Base-by-base conservation (phyloP, 345 rosid genomes). In the Salix caprea region DNA sequence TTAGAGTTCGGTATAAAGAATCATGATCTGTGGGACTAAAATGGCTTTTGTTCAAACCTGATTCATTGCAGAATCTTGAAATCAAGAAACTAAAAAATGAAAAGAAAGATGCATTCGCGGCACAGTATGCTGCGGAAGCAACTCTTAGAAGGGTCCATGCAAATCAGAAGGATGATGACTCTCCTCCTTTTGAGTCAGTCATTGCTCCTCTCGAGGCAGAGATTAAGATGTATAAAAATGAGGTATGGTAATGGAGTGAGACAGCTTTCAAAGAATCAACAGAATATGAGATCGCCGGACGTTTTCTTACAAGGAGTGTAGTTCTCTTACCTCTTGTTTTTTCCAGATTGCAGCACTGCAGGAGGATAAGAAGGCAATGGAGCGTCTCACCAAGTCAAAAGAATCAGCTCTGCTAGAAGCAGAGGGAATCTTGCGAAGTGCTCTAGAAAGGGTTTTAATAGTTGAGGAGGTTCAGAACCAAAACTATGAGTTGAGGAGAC, bases 381-480 rank as follows among this genome's bases (percentile, higher is more conserved):
- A 96, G 80, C 91, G 97, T 19, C 92, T 88, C 16, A 93, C 91
- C 24, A 96, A 88, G 82, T 89, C 99, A 6, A 96, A 96, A 83
- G 97, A 92, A 73, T 72, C 76, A 1, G 97, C 99, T 37, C 83
- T 96, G 78, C 86, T 96, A 21, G 99, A 96, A 86, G 98, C 99
- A 44, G 99, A 93, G 87, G 83, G 82, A 74, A 96, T 96, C 67
- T 74, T 96, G 81, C 77, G 73, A 77, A 93, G 96, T 73, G 96
- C 99, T 18, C 84, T 96, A n/a, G 99, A 96, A 76, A 90, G 99
- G 78, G 98, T 91, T 77, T 80, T 96, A 62, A 90, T 93, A 14
- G 99, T 96, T 69, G 98, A 93, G 82, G 97, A 96, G 75, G 95
- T 93, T 67, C 99, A 96, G 69, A 96, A 93, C 83, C 96, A 90